Evolutionary conservation across 306 rosid species (phyloP), one percentile per base, ranked within the genome.

Genomic region (Pyrus bretschneideri): DNA sequence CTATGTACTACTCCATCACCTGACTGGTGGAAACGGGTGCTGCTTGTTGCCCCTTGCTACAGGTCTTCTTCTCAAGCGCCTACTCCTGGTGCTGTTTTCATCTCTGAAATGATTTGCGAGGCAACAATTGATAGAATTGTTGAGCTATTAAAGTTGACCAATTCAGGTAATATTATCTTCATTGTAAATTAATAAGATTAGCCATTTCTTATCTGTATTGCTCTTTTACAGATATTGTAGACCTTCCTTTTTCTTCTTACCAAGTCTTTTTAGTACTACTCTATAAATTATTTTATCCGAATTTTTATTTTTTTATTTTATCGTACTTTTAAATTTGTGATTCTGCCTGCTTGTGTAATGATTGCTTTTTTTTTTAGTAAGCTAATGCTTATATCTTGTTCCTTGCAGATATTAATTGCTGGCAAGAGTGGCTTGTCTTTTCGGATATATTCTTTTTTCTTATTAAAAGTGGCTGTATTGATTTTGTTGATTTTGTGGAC

Each of bases 341-440:
- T 58, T 65, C 64, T 72, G 76, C 44, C 77, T 80, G 25, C 73
- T 30, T 25, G 44, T n/a, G 2, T 74, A 19, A 73, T 29, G 33
- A 78, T 69, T 76, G 63, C 69, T 13, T 59, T 25, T 25, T 25
- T 25, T 25, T 79, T 63, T 73, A 55, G 75, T 70, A 74, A 73
- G 70, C 73, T 85, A 70, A 80, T 78, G 63, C 45, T 73, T 78
- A 60, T 70, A 69, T 74, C 55, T 69, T 76, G 51, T 82, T 86
- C 80, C 79, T 87, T 92, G 93, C 97, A 95, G 99, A 95, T 83
- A 83, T 92, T 77, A 92, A 92, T 86, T 92, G 97, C 91, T 95
- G 99, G 99, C 97, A 90, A 86, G 97, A 95, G 67, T 95, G 99
- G 99, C 91, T 93, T 74, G 91, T 92, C 86, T 92, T 95, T 88